Conservation (phyloP, 2,329 filamentous ascomycete genomes). For the Endothia cerciana region DNA sequence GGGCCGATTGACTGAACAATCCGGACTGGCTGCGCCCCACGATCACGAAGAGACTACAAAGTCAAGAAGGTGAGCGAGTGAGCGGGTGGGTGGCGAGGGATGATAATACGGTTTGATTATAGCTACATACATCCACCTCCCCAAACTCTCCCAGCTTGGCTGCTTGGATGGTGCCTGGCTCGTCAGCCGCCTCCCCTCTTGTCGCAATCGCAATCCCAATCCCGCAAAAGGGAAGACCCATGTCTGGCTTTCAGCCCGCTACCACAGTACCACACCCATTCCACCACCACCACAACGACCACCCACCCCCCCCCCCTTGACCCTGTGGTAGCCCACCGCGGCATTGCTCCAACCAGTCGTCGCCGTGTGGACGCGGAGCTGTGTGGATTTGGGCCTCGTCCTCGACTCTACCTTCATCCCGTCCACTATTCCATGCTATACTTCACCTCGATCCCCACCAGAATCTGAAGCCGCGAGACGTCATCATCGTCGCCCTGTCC, state of each 20-base stretch:
- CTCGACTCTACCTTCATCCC: background rate
- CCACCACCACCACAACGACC: background rate
- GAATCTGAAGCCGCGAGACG: conserved; percentile 12
- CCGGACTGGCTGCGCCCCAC: background rate
- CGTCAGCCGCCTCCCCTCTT: conserved; percentile 6
- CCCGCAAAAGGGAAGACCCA: conserved; percentile 6
- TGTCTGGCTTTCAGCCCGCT: conserved; percentile 17
- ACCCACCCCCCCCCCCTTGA: background rate
- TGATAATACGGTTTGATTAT: too few relatives aligned
- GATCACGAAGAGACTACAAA: background rate
- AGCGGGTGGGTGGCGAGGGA: too few relatives aligned
- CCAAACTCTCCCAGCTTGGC: too few relatives aligned
- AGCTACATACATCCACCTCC: too few relatives aligned
- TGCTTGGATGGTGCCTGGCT: conserved; percentile 6
- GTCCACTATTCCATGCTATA: background rate
- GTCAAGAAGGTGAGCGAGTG: too few relatives aligned
- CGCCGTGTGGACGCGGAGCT: conserved; percentile 6
- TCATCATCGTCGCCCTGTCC: conserved; percentile 11
- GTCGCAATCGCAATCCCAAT: background rate
- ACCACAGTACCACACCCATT: background rate
- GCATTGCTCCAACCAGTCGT: conserved; percentile 1
- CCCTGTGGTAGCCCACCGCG: conserved; percentile 1
- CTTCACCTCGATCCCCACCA: conserved; percentile 20
- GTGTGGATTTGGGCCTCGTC: conserved; percentile 1
- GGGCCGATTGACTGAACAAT: background rate